These are phyloP conservation scores for Globisporangium abappressorium DNA, from an alignment of 352 stramenopile species.

Conservation along the genomic window DNA sequence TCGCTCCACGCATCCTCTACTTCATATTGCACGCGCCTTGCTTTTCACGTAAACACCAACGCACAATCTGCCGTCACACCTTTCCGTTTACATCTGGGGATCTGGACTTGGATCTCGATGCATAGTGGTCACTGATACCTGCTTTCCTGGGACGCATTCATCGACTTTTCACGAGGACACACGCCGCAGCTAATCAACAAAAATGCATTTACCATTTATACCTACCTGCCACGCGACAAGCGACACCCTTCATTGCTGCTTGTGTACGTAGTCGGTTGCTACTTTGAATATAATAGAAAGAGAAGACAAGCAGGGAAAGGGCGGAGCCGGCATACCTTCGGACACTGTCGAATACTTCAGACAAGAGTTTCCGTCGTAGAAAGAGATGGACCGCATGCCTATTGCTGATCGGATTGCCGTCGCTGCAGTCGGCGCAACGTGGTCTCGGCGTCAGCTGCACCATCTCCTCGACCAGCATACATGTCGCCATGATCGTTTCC, in stretches of 20 bases:
- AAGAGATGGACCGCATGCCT: not conserved
- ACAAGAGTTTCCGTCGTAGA: not conserved
- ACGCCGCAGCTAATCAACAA: conserved; percentile 5
- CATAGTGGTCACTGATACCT: too few relatives aligned
- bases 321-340: not conserved
- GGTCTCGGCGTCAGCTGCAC: conserved; percentile 14
- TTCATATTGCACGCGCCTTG: too few relatives aligned
- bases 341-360: not conserved
- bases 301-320: not conserved
- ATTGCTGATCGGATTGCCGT: conserved; percentile 14
- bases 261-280: not conserved
- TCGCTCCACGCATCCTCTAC: too few relatives aligned
- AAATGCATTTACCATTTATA: conserved; percentile 10
- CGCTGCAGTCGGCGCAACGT: conserved; percentile 19
- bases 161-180: not conserved
- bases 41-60: too few relatives aligned
- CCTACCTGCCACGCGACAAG: not conserved
- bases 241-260: not conserved
- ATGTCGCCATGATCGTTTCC: not conserved
- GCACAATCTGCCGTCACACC: too few relatives aligned
- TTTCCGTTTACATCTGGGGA: too few relatives aligned
- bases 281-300: conserved; percentile 8
- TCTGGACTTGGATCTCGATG: too few relatives aligned
- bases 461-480: not conserved
- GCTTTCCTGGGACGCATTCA: too few relatives aligned